Percentiles rank a stretch among this genome's conserved stretches.
These are phyloP conservation scores for Neurospora sublineolata DNA, from an alignment of 495 filamentous ascomycete genomes.

Conservation along the genomic window DNA sequence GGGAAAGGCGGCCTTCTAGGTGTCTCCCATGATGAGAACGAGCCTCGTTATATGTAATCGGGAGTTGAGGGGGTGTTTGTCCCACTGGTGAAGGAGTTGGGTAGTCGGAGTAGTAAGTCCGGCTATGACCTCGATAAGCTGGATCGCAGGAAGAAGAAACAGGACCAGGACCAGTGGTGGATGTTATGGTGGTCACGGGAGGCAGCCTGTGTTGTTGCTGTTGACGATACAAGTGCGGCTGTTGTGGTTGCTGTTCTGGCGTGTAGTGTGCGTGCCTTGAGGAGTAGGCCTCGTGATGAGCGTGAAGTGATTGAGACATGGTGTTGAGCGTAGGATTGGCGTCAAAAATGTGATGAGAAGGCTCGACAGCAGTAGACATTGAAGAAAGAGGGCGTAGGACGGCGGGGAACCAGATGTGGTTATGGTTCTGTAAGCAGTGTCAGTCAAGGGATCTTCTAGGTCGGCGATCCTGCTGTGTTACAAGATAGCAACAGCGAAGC, in stretches of 20 bases:
- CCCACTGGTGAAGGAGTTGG: slow-evolving; percentile 27
- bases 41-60: slow-evolving; percentile 23
- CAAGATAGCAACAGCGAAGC: slow-evolving; percentile 1
- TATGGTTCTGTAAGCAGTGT: slow-evolving; percentile 9
- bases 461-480: background rate
- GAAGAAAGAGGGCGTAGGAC: slow-evolving; percentile 9
- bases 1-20: slow-evolving; percentile 24
- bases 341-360: slow-evolving; percentile 28
- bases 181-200: slow-evolving; percentile 21
- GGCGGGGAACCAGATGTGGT: slow-evolving; percentile 1
- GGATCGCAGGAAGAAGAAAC: slow-evolving; percentile 18
- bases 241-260: slow-evolving; percentile 23
- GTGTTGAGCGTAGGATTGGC: slow-evolving; percentile 34
- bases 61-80: slow-evolving; percentile 25
- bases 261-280: slow-evolving; percentile 29
- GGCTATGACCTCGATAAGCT: slow-evolving; percentile 11
- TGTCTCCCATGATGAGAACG: slow-evolving; percentile 21
- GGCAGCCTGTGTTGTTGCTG: slow-evolving; percentile 16
- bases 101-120: slow-evolving; percentile 21
- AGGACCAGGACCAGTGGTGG: slow-evolving; percentile 10
- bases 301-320: slow-evolving; percentile 35
- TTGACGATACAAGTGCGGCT: slow-evolving; percentile 2
- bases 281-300: slow-evolving; percentile 30
- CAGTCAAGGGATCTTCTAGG: slow-evolving; percentile 8
- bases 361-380: slow-evolving; percentile 31